Conservation (phyloP, 108 stramenopile genomes). For the Mediolabrus comicus region DNA sequence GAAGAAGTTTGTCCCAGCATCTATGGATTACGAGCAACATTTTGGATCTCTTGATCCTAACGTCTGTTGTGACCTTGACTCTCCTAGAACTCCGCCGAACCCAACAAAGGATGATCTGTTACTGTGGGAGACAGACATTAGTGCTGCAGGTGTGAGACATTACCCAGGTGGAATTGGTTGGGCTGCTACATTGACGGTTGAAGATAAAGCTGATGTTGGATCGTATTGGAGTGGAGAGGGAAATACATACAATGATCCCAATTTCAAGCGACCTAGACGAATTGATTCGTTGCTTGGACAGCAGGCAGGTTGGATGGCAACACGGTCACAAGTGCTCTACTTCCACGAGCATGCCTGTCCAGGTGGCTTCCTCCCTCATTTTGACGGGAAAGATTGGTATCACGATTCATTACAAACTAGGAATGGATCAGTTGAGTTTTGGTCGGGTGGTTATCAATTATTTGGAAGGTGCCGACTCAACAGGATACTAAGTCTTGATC, state of each 20-base stretch:
- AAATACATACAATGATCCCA: conserved; percentile 32
- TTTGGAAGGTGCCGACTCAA: conserved; percentile 79
- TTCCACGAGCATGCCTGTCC: conserved; percentile 59
- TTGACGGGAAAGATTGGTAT: conserved; percentile 46
- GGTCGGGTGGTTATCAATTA: conserved; percentile 67
- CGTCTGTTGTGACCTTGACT: conserved; percentile 59
- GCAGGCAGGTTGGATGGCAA: conserved; percentile 84
- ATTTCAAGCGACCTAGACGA: conserved; percentile 40
- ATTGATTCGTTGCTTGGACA: conserved; percentile 51
- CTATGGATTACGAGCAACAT: conserved; percentile 12
- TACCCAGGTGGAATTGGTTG: conserved; percentile 48
- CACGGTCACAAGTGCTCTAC: conserved; percentile 63
- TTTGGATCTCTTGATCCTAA: conserved; percentile 53
- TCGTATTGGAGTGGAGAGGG: conserved; percentile 71
- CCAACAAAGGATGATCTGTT: conserved; percentile 58
- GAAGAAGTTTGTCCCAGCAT: conserved; percentile 13
- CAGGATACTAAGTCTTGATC: conserved; percentile 69
- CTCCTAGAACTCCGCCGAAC: conserved; percentile 31
- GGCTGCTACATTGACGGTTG: conserved; percentile 46
- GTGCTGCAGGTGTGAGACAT: conserved; percentile 58
- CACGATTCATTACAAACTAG: conserved; percentile 66
- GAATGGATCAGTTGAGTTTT: conserved; percentile 57
- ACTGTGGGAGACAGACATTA: conserved; percentile 75
- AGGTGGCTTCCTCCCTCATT: conserved; percentile 73
- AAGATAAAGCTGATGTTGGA: conserved; percentile 47